phyloP scores from a whole-genome alignment of 2,329 filamentous ascomycete species.

The Zymoseptoria brevis region DNA sequence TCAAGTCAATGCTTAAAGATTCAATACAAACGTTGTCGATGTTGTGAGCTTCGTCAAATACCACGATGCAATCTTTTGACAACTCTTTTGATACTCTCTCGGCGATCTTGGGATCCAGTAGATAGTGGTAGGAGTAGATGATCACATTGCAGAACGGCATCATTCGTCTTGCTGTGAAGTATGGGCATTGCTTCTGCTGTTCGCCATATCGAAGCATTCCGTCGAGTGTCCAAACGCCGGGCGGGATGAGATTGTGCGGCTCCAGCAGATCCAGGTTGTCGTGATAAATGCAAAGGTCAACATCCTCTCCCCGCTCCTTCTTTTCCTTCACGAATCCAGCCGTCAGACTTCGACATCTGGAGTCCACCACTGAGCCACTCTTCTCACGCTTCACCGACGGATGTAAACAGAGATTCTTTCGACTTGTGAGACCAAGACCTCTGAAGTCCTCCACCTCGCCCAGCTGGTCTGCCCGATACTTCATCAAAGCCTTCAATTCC shows the following conservation, averaged over 20 bases:
- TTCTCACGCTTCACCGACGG: slow-evolving; percentile 95
- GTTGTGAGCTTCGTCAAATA: slow-evolving; percentile 98
- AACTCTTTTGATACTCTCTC: slow-evolving; percentile 91
- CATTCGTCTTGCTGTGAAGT: slow-evolving; percentile 94
- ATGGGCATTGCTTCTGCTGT: slow-evolving; percentile 92
- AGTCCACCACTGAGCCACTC: slow-evolving; percentile 87
- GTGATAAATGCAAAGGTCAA: slow-evolving; percentile 91
- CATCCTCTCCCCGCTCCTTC: slow-evolving; percentile 88
- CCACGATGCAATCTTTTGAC: slow-evolving; percentile 96
- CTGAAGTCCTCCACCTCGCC: slow-evolving; percentile 88
- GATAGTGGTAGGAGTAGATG: slow-evolving; percentile 98
- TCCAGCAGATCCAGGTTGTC: slow-evolving; percentile 97
- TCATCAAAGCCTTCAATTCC: slow-evolving; percentile 88
- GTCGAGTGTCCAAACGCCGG: slow-evolving; percentile 93
- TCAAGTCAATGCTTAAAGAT: slow-evolving; percentile 90
- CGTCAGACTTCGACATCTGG: slow-evolving; percentile 89
- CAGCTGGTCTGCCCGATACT: slow-evolving; percentile 83
- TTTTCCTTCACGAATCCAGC: slow-evolving; percentile 97
- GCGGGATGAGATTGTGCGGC: slow-evolving; percentile 86
- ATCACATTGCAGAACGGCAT: slow-evolving; percentile 99
- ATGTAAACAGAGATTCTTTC: slow-evolving; percentile 94
- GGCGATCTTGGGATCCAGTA: slow-evolving; percentile 95
- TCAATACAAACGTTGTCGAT: slow-evolving; percentile 99
- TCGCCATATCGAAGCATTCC: slow-evolving; percentile 83
- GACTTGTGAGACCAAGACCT: slow-evolving; percentile 83